These are phyloP conservation scores for Candida corydali DNA, from an alignment of 805 yeast species.

Conservation along the genomic window DNA sequence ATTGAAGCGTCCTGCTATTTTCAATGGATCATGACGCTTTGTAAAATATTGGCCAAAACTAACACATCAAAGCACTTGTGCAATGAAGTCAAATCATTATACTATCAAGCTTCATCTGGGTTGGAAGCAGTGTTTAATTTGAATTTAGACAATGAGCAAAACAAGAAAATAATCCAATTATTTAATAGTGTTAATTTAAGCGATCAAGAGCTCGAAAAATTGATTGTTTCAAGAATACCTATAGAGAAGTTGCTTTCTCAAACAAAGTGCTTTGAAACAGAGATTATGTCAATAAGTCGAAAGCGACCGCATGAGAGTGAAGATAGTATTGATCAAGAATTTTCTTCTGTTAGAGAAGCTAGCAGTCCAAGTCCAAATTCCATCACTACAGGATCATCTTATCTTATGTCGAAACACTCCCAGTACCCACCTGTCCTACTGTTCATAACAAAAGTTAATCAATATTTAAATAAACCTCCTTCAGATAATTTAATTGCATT, in stretches of 20 bases:
- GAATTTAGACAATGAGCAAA: slow-evolving; percentile 2
- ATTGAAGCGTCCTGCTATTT: slow-evolving; percentile 2
- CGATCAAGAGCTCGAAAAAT: background rate
- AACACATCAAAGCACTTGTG: background rate
- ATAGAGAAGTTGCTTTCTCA: slow-evolving; percentile 1
- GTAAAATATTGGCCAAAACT: background rate
- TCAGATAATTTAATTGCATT: slow-evolving; percentile 1
- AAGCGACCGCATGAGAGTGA: background rate
- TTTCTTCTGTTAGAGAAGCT: slow-evolving; percentile 7
- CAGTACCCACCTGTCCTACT: slow-evolving; percentile 1
- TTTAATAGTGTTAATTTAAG: slow-evolving; percentile 1
- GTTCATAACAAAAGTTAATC: background rate
- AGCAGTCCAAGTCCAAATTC: slow-evolving; percentile 3
- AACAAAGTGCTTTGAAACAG: background rate
- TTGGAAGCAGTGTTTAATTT: slow-evolving; percentile 9
- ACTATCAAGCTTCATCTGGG: slow-evolving; percentile 12
- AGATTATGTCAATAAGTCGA: background rate
- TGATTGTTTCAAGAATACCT: slow-evolving; percentile 8
- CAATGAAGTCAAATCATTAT: slow-evolving; percentile 12
- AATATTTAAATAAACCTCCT: background rate
- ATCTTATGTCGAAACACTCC: background rate
- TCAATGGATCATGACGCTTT: slow-evolving; percentile 5
- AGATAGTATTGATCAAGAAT: slow-evolving; percentile 8
- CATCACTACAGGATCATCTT: background rate
- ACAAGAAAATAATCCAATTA: slow-evolving; percentile 7